phyloP scores from a whole-genome alignment of 2,329 filamentous ascomycete genomes.

The Thyridium curvatum region DNA sequence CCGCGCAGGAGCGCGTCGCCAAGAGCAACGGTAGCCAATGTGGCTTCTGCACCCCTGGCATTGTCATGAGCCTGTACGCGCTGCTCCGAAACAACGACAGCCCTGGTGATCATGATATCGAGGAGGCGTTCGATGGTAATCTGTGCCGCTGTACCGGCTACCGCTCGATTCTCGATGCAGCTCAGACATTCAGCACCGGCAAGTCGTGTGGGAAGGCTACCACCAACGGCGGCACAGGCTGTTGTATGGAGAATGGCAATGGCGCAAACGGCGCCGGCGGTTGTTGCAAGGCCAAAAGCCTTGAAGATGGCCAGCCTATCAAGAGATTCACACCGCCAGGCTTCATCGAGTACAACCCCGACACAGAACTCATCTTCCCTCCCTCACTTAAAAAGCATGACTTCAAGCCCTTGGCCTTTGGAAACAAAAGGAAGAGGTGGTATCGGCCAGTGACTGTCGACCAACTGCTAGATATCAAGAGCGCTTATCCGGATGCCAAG shows the following conservation, averaged over 20 bases:
- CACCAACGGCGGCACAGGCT: conserved; percentile 48
- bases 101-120: conserved; percentile 75
- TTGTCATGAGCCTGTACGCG: conserved; percentile 96
- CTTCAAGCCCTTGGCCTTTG: conserved; percentile 76
- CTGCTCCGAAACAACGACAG: conserved; percentile 76
- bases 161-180: conserved; percentile 86
- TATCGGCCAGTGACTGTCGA: conserved; percentile 80
- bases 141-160: conserved; percentile 95
- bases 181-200: conserved; percentile 71
- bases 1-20: conserved; percentile 84
- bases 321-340: conserved; percentile 77
- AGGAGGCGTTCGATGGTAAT: conserved; percentile 97
- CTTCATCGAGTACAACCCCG: conserved; percentile 89
- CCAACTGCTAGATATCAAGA: conserved; percentile 89
- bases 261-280: conserved; percentile 49
- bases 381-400: conserved; percentile 77
- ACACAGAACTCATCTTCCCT: conserved; percentile 94
- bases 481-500: conserved; percentile 76
- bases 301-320: conserved; percentile 47
- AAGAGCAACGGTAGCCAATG: conserved; percentile 89
- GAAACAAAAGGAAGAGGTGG: conserved; percentile 93
- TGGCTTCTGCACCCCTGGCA: conserved; percentile 92
- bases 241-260: conserved; percentile 63
- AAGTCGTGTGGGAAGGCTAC: conserved; percentile 43
- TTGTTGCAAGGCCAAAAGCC: conserved; percentile 61